phyloP scores from a whole-genome alignment of 495 filamentous ascomycete genomes.

The Lasiosphaeris hirsuta region DNA sequence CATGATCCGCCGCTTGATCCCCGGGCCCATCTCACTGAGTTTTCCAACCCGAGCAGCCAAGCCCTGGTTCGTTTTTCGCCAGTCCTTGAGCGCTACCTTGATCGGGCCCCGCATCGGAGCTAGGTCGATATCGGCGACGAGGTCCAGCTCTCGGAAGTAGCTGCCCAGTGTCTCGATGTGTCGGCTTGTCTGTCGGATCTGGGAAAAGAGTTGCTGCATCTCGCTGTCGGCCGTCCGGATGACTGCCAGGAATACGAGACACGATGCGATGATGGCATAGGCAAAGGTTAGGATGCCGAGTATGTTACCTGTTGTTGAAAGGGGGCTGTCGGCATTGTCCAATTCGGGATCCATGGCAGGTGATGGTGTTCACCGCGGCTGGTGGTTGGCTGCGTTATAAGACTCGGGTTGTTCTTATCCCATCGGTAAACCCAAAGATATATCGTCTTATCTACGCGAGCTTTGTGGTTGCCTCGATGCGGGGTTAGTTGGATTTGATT shows the following conservation, averaged over 20 bases:
- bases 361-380: no score
- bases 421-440: no score
- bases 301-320: constrained; percentile 7
- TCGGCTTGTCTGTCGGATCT: not conserved
- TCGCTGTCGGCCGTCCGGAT: constrained; percentile 8
- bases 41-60: not conserved
- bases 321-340: not conserved
- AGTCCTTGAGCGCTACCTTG: not conserved
- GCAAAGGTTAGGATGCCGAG: constrained; percentile 6
- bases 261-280: not conserved
- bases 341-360: not conserved
- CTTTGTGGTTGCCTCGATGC: no score
- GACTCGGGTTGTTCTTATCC: no score
- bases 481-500: no score
- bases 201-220: not conserved
- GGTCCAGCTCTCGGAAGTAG: not conserved
- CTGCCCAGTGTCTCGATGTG: not conserved
- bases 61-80: not conserved
- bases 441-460: no score
- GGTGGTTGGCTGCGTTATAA: no score
- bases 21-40: not conserved
- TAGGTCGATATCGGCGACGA: not conserved
- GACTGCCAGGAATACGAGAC: not conserved
- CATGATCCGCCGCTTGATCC: not conserved
- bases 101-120: not conserved